phyloP scores from a whole-genome alignment of 78 protist species.

The Dictyostelium capitatum region DNA sequence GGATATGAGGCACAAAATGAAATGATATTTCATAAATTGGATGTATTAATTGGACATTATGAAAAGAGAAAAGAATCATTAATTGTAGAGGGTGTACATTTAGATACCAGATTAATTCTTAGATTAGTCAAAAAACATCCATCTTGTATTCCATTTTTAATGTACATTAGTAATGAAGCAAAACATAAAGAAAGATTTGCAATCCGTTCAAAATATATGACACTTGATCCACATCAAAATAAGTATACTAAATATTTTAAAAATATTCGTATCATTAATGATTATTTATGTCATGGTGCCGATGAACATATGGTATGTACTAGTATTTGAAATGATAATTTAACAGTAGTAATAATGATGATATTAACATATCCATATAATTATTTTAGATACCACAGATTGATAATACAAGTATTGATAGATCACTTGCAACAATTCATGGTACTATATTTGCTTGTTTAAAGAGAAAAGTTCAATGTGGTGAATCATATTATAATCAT shows the following conservation, averaged over 20 bases:
- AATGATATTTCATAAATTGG: conserved; percentile 72
- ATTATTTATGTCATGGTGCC: conserved; percentile 75
- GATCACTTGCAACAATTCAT: conserved; percentile 78
- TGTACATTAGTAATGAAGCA: conserved; percentile 85
- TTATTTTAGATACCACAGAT: conserved; percentile 63
- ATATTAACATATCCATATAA: neutral
- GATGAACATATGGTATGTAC: conserved; percentile 51
- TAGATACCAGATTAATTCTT: conserved; percentile 60
- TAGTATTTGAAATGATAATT: neutral
- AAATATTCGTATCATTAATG: conserved; percentile 68
- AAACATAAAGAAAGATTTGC: conserved; percentile 79
- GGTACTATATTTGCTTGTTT: conserved; percentile 72
- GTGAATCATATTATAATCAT: conserved; percentile 56
- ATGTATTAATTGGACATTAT: conserved; percentile 59
- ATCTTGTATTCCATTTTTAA: conserved; percentile 84
- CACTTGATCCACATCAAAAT: conserved; percentile 78
- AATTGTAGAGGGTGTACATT: conserved; percentile 76
- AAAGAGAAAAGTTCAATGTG: conserved; percentile 42
- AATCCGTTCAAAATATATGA: conserved; percentile 81
- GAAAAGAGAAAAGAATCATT: conserved; percentile 78
- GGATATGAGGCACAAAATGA: conserved; percentile 84
- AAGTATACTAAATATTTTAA: conserved; percentile 70
- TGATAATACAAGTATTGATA: conserved; percentile 74
- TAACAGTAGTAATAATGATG: neutral
- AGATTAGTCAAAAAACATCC: conserved; percentile 74